Percentiles rank a stretch among this genome's conserved stretches.
Evolutionary conservation across 257 asterid genomes (phyloP).

Genomic region (Scutellaria minor): DNA sequence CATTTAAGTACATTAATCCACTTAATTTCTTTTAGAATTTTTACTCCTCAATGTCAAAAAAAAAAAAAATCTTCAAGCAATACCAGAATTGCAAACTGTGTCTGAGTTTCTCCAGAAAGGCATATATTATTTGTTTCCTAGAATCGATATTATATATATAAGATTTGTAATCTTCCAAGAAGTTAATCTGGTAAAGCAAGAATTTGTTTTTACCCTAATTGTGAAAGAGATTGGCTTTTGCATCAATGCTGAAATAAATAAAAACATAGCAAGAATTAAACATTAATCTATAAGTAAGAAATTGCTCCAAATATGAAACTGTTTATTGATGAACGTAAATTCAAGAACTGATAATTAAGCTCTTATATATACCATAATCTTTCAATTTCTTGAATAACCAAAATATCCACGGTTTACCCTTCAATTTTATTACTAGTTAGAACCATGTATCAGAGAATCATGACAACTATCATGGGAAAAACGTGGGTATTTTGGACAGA

Average conservation of each 20-base stretch:
- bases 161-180: constrained; percentile 28
- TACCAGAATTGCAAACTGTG: constrained; percentile 41
- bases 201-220: constrained; percentile 20
- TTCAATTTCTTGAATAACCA: constrained; percentile 53
- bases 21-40: constrained; percentile 17
- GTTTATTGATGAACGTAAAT: neutral
- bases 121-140: neutral
- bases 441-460: neutral
- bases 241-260: constrained; percentile 25
- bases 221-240: constrained; percentile 32
- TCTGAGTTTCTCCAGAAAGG: constrained; percentile 49
- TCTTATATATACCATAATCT: constrained; percentile 37
- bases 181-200: neutral
- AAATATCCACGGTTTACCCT: constrained; percentile 89
- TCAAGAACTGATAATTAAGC: constrained; percentile 22
- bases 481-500: constrained; percentile 85
- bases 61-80: constrained; percentile 37
- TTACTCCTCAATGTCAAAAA: constrained; percentile 13
- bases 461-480: constrained; percentile 47
- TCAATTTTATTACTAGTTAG: neutral
- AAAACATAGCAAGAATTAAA: neutral
- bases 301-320: neutral
- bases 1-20: constrained; percentile 16
- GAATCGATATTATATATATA: neutral
- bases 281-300: too few relatives aligned